Conservation (phyloP, 179 eudicot genomes). For the Beta corolliflora region DNA sequence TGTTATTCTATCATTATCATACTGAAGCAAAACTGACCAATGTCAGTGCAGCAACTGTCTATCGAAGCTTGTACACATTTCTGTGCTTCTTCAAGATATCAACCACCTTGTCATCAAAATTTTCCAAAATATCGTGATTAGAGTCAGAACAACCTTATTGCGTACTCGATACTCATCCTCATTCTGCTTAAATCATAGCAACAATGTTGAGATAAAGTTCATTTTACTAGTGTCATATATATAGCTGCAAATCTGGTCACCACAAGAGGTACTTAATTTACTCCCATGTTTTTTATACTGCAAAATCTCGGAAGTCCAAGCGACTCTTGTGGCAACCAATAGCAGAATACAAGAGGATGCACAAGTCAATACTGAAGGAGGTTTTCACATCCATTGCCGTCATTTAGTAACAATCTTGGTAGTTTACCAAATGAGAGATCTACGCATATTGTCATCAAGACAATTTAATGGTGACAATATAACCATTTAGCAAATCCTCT, state of each 20-base stretch:
- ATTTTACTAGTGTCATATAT: neutral
- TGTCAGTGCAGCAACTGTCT: neutral
- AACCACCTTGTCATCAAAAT: neutral
- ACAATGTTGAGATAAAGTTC: neutral
- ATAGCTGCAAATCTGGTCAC: neutral
- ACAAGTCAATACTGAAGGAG: neutral
- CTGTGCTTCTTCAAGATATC: neutral
- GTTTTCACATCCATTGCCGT: neutral
- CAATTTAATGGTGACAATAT: neutral
- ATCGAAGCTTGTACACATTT: neutral
- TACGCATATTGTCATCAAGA: neutral
- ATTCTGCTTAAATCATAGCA: neutral
- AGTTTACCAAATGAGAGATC: neutral
- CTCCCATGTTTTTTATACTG: neutral
- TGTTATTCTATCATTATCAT: neutral
- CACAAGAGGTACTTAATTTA: no score
- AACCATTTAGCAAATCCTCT: neutral
- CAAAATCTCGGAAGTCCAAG: neutral
- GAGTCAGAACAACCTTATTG: neutral
- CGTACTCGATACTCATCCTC: neutral
- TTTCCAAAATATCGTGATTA: neutral
- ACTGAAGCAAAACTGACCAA: neutral
- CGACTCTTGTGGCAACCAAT: neutral
- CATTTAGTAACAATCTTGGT: neutral
- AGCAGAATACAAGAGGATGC: neutral